These are phyloP conservation scores for Candida rishiriensis DNA, from an alignment of 805 yeast genomes.

Conservation along the genomic window DNA sequence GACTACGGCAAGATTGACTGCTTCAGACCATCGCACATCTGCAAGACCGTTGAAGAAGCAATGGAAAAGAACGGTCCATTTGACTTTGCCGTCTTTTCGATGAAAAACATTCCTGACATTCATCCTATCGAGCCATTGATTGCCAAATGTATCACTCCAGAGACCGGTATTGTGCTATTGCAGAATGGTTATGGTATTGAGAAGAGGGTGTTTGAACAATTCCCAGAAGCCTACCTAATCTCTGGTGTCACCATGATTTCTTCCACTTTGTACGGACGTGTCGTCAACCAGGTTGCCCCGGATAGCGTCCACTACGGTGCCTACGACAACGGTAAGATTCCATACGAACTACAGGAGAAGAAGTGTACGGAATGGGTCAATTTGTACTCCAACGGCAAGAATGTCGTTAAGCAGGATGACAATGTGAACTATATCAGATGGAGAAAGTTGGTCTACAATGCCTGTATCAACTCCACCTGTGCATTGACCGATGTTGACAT, in stretches of 20 bases:
- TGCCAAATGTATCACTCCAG: constrained; percentile 23
- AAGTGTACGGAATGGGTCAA: constrained; percentile 30
- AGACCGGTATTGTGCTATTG: constrained; percentile 32
- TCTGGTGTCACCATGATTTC: constrained; percentile 39
- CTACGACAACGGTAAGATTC: constrained; percentile 30
- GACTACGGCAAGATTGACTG: constrained; percentile 53
- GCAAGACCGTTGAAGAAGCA: constrained; percentile 43
- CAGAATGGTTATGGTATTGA: constrained; percentile 40
- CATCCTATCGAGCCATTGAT: constrained; percentile 37
- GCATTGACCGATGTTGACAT: constrained; percentile 38
- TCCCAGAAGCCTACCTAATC: constrained; percentile 32
- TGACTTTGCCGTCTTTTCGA: constrained; percentile 57
- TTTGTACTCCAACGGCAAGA: constrained; percentile 31
- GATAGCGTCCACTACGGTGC: constrained; percentile 33
- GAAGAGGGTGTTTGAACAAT: constrained; percentile 27
- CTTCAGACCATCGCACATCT: constrained; percentile 51
- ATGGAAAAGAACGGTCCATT: constrained; percentile 32
- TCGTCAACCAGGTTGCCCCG: constrained; percentile 31
- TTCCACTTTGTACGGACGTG: constrained; percentile 27
- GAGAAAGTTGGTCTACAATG: constrained; percentile 45
- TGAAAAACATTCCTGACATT: constrained; percentile 66
- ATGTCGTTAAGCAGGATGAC: constrained; percentile 28
- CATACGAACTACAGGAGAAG: constrained; percentile 23
- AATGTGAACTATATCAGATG: constrained; percentile 39
- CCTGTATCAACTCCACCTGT: constrained; percentile 42